Evolutionary conservation across 495 filamentous ascomycete genomes (phyloP).

Genomic region (Annulohypoxylon maeteangense): DNA sequence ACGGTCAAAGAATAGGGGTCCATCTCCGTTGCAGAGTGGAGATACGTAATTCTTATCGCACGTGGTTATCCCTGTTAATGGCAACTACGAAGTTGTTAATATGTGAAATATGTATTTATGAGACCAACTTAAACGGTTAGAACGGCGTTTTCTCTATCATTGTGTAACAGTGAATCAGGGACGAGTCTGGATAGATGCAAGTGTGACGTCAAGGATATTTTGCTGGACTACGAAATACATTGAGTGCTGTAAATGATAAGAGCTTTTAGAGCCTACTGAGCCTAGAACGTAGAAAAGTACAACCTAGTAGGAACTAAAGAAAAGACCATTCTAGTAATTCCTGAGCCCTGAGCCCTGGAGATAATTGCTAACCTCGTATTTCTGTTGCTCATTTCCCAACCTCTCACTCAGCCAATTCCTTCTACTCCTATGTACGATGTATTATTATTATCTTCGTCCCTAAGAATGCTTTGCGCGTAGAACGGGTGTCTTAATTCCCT

Average conservation of each 20-base stretch:
- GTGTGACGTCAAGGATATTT: slow-evolving; percentile 37
- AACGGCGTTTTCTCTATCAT: background rate
- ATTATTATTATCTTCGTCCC: slow-evolving; percentile 9
- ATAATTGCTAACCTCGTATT: background rate
- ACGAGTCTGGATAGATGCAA: slow-evolving; percentile 1
- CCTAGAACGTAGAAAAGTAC: too few species aligned
- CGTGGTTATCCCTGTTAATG: background rate
- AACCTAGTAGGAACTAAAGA: too few species aligned
- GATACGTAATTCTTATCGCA: background rate
- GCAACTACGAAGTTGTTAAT: background rate
- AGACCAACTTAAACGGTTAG: background rate
- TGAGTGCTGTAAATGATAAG: too few species aligned
- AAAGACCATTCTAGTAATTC: background rate
- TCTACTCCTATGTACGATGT: slow-evolving; percentile 16
- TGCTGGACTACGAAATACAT: background rate
- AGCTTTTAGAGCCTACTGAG: too few species aligned
- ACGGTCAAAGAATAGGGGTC: background rate
- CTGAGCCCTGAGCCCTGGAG: background rate
- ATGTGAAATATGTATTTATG: background rate
- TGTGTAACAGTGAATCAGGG: slow-evolving; percentile 18
- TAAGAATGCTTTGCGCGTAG: slow-evolving; percentile 3
- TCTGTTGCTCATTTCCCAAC: background rate
- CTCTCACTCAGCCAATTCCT: slow-evolving; percentile 1
- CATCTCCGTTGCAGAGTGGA: background rate
- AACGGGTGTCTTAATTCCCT: slow-evolving; percentile 21